phyloP scores from a whole-genome alignment of 2,329 filamentous ascomycete genomes.

The Fusarium clavum region DNA sequence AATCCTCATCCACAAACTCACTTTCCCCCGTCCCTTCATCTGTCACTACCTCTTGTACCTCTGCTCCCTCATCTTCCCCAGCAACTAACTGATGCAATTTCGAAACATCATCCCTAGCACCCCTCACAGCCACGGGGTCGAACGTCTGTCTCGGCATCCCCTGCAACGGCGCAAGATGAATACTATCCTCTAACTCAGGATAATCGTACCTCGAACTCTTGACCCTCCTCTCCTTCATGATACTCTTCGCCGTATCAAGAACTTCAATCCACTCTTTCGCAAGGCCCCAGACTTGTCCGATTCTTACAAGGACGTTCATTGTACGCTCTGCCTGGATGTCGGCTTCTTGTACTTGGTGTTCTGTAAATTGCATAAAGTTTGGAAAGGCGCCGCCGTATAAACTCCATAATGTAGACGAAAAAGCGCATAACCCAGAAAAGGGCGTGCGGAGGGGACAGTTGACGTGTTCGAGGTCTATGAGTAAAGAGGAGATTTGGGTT shows the following conservation, averaged over 20 bases:
- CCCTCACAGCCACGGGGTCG: background rate
- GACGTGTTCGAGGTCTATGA: conserved; percentile 39
- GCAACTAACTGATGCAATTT: conserved; percentile 11
- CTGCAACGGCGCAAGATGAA: conserved; percentile 39
- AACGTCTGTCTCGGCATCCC: conserved; percentile 41
- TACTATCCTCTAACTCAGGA: conserved; percentile 41
- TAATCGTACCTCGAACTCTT: conserved; percentile 44
- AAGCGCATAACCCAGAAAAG: conserved; percentile 40
- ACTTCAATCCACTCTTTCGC: conserved; percentile 46
- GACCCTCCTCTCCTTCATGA: conserved; percentile 28
- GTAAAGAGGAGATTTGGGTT: conserved; percentile 39
- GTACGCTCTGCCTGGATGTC: conserved; percentile 31
- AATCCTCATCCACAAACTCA: conserved; percentile 38
- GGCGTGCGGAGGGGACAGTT: conserved; percentile 37
- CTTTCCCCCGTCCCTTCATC: conserved; percentile 1
- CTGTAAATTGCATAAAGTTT: conserved; percentile 32
- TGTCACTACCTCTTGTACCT: rapidly evolving
- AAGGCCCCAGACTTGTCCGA: conserved; percentile 36
- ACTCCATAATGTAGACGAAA: conserved; percentile 33
- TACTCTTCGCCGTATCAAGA: conserved; percentile 35
- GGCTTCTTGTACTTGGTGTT: conserved; percentile 3
- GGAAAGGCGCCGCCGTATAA: conserved; percentile 41
- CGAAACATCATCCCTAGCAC: background rate
- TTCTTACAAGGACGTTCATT: conserved; percentile 25
- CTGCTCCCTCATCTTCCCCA: background rate